These are phyloP conservation scores for Linnemannia elongata DNA, from an alignment of 192 early-diverging fungal genomes.

Conservation along the genomic window DNA sequence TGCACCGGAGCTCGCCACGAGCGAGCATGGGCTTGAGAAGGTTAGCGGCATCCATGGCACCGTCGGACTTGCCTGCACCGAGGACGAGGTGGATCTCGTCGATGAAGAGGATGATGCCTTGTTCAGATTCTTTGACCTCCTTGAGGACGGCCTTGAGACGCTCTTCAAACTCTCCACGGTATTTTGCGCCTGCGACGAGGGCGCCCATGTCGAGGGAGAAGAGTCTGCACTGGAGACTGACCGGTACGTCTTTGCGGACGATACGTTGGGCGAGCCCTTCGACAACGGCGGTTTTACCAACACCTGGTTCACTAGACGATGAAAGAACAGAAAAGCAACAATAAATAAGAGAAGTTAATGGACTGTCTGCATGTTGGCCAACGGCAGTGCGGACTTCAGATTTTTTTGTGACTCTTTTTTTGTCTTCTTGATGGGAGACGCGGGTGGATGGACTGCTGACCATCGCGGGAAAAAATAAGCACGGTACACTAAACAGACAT, in stretches of 20 bases:
- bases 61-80: conserved; percentile 93
- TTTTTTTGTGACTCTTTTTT: background rate
- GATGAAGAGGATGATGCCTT: conserved; percentile 95
- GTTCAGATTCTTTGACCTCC: conserved; percentile 92
- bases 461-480: too few species aligned
- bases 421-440: too few species aligned
- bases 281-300: conserved; percentile 89
- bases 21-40: conserved; percentile 98
- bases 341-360: background rate
- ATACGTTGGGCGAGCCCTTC: conserved; percentile 98
- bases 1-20: conserved; percentile 94
- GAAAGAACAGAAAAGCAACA: background rate
- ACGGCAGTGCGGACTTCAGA: background rate
- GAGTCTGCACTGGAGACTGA: conserved; percentile 82
- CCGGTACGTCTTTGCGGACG: conserved; percentile 92
- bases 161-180: conserved; percentile 98
- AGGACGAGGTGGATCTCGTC: conserved; percentile 97
- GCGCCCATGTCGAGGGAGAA: conserved; percentile 98
- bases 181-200: conserved; percentile 93
- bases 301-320: conserved; percentile 76
- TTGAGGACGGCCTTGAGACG: conserved; percentile 96
- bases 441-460: background rate
- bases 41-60: conserved; percentile 97
- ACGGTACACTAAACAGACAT: background rate
- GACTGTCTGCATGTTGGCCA: background rate